phyloP scores from a whole-genome alignment of 371 early-diverging fungal genomes.

The Haplosporangium sp. region DNA sequence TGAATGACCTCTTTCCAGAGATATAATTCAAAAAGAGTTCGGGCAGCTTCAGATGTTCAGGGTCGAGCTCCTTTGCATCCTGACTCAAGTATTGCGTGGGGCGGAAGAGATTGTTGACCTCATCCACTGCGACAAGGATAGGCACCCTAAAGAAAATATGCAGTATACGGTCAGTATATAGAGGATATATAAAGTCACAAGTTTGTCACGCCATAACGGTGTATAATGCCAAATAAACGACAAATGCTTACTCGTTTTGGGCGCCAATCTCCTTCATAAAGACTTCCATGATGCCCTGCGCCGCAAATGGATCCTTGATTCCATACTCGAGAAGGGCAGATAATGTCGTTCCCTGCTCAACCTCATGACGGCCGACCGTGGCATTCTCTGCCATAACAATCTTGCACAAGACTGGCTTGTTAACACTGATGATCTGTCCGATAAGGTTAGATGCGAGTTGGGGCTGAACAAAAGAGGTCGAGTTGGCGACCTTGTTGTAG shows the following conservation, averaged over 20 bases:
- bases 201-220: no score
- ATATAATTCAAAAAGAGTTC: constrained; percentile 54
- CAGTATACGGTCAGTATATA: background rate
- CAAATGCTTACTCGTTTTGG: constrained; percentile 38
- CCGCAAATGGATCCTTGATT: constrained; percentile 49
- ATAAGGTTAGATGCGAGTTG: constrained; percentile 44
- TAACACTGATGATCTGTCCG: constrained; percentile 50
- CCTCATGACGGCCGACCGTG: constrained; percentile 46
- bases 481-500: constrained; percentile 45
- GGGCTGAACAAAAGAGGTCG: constrained; percentile 53
- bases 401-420: constrained; percentile 39
- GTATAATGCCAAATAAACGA: background rate
- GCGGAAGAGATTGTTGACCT: constrained; percentile 55
- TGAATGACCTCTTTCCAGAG: constrained; percentile 50
- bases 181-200: background rate
- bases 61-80: constrained; percentile 51
- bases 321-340: constrained; percentile 43
- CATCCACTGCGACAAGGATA: constrained; percentile 55
- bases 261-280: constrained; percentile 52
- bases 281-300: constrained; percentile 56
- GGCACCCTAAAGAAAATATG: constrained; percentile 33
- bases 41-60: constrained; percentile 46
- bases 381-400: constrained; percentile 36
- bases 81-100: constrained; percentile 51
- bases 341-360: constrained; percentile 42